phyloP scores from a whole-genome alignment of 1,139 yeast species.

The Debaryomyces psychrophilus region DNA sequence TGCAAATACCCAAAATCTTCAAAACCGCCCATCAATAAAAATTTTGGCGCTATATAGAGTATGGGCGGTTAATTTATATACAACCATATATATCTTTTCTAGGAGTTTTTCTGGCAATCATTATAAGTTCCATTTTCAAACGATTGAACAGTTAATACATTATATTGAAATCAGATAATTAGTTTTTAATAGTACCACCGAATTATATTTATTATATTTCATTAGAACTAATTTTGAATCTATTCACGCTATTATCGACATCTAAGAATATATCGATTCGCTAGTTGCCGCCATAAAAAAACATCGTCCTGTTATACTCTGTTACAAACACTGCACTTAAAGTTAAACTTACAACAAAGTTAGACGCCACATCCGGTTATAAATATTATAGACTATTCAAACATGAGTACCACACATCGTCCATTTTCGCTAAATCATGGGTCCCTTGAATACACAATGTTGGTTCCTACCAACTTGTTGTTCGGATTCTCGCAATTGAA shows the following conservation, averaged over 20 bases:
- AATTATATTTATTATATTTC: constrained; percentile 1
- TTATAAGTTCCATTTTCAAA: constrained; percentile 1
- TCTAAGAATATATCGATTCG: not conserved
- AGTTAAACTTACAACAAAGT: not conserved
- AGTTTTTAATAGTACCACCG: constrained; percentile 9
- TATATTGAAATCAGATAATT: constrained; percentile 1
- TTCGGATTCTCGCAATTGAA: constrained; percentile 84
- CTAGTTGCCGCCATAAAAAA: not conserved
- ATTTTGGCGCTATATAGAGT: constrained; percentile 4
- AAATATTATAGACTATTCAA: constrained; percentile 5
- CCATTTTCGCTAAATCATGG: constrained; percentile 88
- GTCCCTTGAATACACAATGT: constrained; percentile 79
- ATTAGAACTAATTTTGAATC: constrained; percentile 1
- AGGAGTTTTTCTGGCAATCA: not conserved
- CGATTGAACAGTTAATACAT: constrained; percentile 2
- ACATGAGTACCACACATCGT: constrained; percentile 38
- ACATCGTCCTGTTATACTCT: not conserved
- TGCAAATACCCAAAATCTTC: constrained; percentile 10
- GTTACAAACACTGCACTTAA: not conserved
- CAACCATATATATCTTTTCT: not conserved
- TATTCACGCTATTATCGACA: not conserved
- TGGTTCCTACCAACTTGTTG: constrained; percentile 82
- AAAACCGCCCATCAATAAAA: constrained; percentile 10
- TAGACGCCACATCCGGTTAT: not conserved
- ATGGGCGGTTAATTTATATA: constrained; percentile 9